Evolutionary conservation across 257 asterid species (phyloP), one percentile per base, ranked within the genome.

Genomic region (Capsicum chinense): DNA sequence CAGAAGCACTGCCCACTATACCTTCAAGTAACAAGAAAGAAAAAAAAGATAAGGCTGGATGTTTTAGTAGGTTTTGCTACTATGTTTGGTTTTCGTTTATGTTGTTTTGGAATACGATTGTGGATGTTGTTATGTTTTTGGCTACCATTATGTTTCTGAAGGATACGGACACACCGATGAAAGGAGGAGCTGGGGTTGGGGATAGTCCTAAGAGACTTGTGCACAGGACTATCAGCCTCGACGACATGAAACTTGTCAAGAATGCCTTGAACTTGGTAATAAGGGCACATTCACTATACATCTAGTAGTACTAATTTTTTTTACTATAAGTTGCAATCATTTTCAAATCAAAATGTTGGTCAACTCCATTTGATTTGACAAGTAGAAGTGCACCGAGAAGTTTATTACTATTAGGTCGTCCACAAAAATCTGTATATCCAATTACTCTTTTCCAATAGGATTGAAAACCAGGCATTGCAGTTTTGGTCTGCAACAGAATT

Each of bases 211-310:
- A 74, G 79, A 19, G 90, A 47, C 69, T 86, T 3, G 90, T 90
- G 42, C 91, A 89, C 17, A 54, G 86, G 7, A 84, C 86, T 19
- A 56, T 88, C 11, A 85, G 85, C 67, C 80, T 91, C 7, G 92
- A 87, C 8, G 93, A 91, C 14, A 87, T 91, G 13, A 91, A 91
- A 84, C 81, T 91, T 3, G 85, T 90, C 47, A 91, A 91, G 85
- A 88, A 44, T 12, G 91, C 92, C 35, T 84, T 90, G 82, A 85
- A 89, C 50, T 86, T 83, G 88, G 93, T 91, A 89, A 0, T 91
- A 89, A 0, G 86, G 54, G 0, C 10, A n/a, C 5, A 0, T 71
- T 6, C 48, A 42, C n/a, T 15, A 0, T 26, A 26, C 2, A 26
- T 13, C 44, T 39, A 39, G 44, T 3, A 39, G 4, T 39, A 39